Conservation (phyloP, 495 filamentous ascomycete genomes). For the Cudoniella acicularis region DNA sequence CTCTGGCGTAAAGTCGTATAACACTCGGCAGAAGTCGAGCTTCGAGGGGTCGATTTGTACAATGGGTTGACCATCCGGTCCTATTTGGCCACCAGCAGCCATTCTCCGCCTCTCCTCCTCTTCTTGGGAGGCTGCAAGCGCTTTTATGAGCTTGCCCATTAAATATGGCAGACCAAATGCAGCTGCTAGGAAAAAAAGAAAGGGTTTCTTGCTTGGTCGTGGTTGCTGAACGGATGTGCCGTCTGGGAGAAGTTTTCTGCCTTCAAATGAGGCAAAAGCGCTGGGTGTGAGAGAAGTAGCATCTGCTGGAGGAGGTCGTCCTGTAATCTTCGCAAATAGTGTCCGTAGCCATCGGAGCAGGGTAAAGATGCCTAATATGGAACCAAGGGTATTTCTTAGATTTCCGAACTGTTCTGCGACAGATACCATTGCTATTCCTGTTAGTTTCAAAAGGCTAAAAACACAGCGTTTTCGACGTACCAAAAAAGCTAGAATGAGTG, state of each 20-base stretch:
- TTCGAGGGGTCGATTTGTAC: slow-evolving; percentile 72
- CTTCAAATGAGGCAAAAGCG: slow-evolving; percentile 85
- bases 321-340: slow-evolving; percentile 88
- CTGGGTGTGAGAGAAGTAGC: slow-evolving; percentile 82
- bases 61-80: slow-evolving; percentile 45
- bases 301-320: slow-evolving; percentile 82
- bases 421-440: slow-evolving; percentile 80
- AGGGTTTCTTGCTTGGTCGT: slow-evolving; percentile 84
- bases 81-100: slow-evolving; percentile 41
- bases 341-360: slow-evolving; percentile 91
- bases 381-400: slow-evolving; percentile 90
- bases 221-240: slow-evolving; percentile 36
- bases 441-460: slow-evolving; percentile 21
- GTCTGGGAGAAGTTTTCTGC: slow-evolving; percentile 51
- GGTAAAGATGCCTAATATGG: slow-evolving; percentile 92
- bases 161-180: slow-evolving; percentile 94
- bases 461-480: slow-evolving; percentile 51
- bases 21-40: slow-evolving; percentile 88
- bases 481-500: slow-evolving; percentile 98
- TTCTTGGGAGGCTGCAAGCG: slow-evolving; percentile 78
- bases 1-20: slow-evolving; percentile 87
- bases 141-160: slow-evolving; percentile 88
- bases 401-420: slow-evolving; percentile 97
- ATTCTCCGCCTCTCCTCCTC: slow-evolving; percentile 66
- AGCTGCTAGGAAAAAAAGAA: slow-evolving; percentile 91